Conservation (phyloP, 2,329 filamentous ascomycete genomes). For the Arthrobotrys sinensis region DNA sequence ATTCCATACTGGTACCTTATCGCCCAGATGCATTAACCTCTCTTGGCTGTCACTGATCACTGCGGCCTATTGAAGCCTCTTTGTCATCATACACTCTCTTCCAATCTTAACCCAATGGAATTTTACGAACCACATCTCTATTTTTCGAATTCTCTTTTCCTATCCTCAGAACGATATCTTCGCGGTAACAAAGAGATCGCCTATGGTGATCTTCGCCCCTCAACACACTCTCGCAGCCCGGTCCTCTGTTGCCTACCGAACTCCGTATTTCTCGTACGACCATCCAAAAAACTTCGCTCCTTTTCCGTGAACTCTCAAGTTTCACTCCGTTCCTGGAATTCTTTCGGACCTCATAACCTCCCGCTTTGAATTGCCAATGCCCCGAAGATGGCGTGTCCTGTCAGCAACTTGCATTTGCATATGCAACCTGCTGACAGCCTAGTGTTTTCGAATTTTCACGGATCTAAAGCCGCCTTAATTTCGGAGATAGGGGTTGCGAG, state of each 20-base stretch:
- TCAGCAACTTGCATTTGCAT: constrained; percentile 33
- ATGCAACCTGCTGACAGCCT: constrained; percentile 43
- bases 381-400: constrained; percentile 7
- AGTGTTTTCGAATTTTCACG: not conserved
- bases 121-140: too few species aligned
- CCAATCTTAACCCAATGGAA: too few species aligned
- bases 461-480: not conserved
- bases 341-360: not conserved
- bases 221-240: constrained; percentile 4
- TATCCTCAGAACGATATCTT: not conserved
- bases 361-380: not conserved
- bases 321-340: not conserved
- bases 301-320: constrained; percentile 1
- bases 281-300: not conserved
- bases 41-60: too few species aligned
- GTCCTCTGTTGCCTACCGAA: not conserved
- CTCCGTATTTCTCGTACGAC: constrained; percentile 19
- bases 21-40: too few species aligned
- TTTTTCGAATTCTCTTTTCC: too few species aligned
- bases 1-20: too few species aligned
- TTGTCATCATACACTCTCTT: too few species aligned
- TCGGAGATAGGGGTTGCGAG: not conserved
- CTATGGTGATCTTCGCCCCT: not conserved
- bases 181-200: not conserved
- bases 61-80: too few species aligned